Evolutionary conservation across 2,329 filamentous ascomycete species (phyloP).

Genomic region (Colletotrichum gigasporum): DNA sequence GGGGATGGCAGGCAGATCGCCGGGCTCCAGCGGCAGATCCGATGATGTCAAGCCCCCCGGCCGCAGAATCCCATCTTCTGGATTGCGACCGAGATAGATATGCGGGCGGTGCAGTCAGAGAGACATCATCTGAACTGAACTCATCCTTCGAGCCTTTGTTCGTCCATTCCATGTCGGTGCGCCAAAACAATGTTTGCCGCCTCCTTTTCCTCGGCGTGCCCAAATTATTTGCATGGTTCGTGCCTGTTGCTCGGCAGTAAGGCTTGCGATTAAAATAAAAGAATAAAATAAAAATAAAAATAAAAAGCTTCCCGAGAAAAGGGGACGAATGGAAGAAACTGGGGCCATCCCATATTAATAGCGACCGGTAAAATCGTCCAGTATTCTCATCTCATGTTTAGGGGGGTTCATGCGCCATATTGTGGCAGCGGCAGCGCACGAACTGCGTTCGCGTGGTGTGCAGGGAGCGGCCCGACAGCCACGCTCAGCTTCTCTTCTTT

Average conservation of each 20-base stretch:
- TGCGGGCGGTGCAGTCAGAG: no score
- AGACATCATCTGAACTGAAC: no score
- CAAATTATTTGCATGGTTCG: not conserved
- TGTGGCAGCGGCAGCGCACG: conserved; percentile 5
- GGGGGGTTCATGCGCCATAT: conserved; percentile 9
- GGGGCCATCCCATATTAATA: not conserved
- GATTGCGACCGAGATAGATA: no score
- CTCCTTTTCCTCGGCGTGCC: not conserved
- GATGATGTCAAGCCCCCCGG: conserved; percentile 5
- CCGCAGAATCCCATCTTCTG: no score
- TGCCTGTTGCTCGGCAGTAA: not conserved
- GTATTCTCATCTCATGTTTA: conserved; percentile 21
- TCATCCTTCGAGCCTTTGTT: no score
- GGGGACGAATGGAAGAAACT: not conserved
- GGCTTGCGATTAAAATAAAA: not conserved
- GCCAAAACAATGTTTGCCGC: not conserved
- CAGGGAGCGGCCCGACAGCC: conserved; percentile 15
- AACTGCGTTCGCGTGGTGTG: conserved; percentile 1
- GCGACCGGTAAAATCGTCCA: not conserved
- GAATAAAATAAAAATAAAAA: not conserved
- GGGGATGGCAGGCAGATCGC: not conserved
- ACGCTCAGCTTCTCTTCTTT: no score
- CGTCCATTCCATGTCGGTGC: no score
- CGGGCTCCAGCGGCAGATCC: not conserved
- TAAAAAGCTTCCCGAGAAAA: not conserved